These are phyloP conservation scores for Brassica rapa DNA, from an alignment of 345 rosid species.

Conservation along the genomic window DNA sequence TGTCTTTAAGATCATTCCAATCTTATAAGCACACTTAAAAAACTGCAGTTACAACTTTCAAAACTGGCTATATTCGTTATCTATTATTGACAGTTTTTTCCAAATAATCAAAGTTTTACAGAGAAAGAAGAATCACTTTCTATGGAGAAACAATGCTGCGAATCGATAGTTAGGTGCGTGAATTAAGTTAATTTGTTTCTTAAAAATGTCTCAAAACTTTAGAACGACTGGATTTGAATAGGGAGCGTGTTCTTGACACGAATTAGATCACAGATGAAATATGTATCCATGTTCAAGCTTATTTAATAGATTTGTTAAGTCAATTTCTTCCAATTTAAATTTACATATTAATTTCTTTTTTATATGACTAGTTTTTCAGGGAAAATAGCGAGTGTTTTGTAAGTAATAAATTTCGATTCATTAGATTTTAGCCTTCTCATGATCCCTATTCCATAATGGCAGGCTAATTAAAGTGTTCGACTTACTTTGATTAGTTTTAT, in stretches of 20 bases:
- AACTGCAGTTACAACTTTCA: background rate
- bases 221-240: background rate
- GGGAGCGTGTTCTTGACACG: background rate
- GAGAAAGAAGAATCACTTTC: background rate
- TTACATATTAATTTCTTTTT: background rate
- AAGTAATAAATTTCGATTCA: background rate
- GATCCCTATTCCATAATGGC: slow-evolving; percentile 4
- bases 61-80: background rate
- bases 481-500: slow-evolving; percentile 12
- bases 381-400: background rate
- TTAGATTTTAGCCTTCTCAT: background rate
- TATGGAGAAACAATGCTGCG: background rate
- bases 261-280: background rate
- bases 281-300: background rate
- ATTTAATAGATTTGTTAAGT: background rate
- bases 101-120: background rate
- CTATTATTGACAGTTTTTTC: background rate
- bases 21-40: background rate
- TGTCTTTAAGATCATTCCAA: slow-evolving; percentile 2
- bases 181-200: background rate
- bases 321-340: background rate
- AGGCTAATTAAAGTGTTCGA: background rate
- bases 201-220: background rate
- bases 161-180: background rate
- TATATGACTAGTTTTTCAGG: background rate